Evolutionary conservation across 164 flowering plant genomes (phyloP).

Genomic region (Piper longum): DNA sequence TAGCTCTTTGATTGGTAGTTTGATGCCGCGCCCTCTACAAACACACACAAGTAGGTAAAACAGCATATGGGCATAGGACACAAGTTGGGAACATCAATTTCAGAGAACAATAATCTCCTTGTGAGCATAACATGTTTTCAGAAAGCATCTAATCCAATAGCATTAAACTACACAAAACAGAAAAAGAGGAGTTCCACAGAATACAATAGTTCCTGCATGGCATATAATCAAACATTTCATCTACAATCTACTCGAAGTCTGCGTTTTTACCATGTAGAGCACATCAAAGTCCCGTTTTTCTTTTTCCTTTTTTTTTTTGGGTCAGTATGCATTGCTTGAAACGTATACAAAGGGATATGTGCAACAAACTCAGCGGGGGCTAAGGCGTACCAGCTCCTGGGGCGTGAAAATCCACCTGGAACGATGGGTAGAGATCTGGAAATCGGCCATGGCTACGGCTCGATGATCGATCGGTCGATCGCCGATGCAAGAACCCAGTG

Average conservation of each 20-base stretch:
- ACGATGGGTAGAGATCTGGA: slow-evolving; percentile 78
- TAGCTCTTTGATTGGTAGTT: slow-evolving; percentile 67
- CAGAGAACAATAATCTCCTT: not conserved
- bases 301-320: no score
- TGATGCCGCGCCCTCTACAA: slow-evolving; percentile 50
- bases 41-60: not conserved
- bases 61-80: not conserved
- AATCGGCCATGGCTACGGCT: slow-evolving; percentile 56
- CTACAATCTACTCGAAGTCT: no score
- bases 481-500: not conserved
- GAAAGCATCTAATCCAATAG: not conserved
- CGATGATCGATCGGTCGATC: not conserved
- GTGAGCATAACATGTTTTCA: not conserved
- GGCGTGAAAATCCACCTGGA: slow-evolving; percentile 83
- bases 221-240: no score
- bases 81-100: not conserved
- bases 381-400: slow-evolving; percentile 41
- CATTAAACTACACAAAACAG: not conserved
- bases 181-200: no score
- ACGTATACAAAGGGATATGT: no score
- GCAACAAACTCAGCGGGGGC: not conserved
- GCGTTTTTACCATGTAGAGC: no score
- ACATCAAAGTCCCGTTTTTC: no score
- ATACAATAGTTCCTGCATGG: no score
- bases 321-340: no score